phyloP scores from a whole-genome alignment of 805 yeast genomes.

The Metschnikowia reukaufii region DNA sequence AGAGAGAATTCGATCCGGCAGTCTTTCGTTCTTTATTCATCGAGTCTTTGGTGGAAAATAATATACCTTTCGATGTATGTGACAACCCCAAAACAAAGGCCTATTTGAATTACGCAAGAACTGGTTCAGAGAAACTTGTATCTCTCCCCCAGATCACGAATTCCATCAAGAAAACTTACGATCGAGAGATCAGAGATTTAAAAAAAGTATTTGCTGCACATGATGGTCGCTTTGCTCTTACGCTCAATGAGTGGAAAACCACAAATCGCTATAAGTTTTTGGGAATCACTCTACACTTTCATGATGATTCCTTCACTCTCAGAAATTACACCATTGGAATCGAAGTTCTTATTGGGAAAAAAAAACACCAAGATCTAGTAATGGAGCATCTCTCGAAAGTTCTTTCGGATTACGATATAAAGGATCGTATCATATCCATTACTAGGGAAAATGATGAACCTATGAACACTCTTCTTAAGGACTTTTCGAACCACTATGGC shows the following conservation, averaged over 20 bases:
- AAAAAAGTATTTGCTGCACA: not conserved
- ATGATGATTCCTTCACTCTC: not conserved
- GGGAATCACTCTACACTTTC: not conserved
- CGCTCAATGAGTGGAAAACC: not conserved
- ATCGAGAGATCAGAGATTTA: not conserved
- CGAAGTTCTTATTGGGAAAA: not conserved
- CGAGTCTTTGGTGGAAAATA: not conserved
- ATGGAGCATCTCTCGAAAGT: not conserved
- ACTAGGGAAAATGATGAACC: not conserved
- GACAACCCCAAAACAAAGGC: not conserved
- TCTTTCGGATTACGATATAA: not conserved
- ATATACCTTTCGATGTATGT: not conserved
- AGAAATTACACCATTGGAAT: not conserved
- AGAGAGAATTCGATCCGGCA: not conserved
- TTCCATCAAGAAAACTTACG: not conserved
- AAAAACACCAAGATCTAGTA: not conserved
- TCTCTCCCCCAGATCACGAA: too few relatives aligned
- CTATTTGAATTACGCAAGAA: not conserved
- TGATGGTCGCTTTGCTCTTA: not conserved
- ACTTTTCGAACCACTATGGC: constrained; percentile 1
- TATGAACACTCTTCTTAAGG: not conserved
- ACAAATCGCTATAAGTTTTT: not conserved
- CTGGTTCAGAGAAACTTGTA: not conserved
- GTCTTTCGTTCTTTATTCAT: not conserved
- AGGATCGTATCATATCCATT: constrained; percentile 1